Base-by-base conservation (phyloP, 148 eudicot genomes). In the Salicornia ramosissima region DNA sequence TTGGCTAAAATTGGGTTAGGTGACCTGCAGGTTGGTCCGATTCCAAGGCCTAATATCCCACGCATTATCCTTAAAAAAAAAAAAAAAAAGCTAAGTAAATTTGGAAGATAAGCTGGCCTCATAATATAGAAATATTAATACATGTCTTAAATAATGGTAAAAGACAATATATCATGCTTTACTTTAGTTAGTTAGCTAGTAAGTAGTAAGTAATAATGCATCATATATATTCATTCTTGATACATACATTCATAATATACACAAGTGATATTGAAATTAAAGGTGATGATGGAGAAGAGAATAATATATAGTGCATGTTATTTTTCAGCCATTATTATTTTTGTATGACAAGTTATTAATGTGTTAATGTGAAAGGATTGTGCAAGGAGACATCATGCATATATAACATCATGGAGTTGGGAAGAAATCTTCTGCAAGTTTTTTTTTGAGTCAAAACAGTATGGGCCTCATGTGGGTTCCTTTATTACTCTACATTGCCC, bases 401-500 rank as follows among this genome's bases (percentile, higher is more conserved):
- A n/a, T n/a, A n/a, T n/a, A n/a, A n/a, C n/a, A n/a, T n/a, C n/a
- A 80, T 68, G 54, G 78, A 75, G 73, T 71, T 49, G n/a, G n/a
- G n/a, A n/a, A n/a, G n/a, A 77, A 74, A 57, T 75, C 67, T 72
- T 62, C 63, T 77, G 76, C 79, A 52, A 74, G 78, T 69, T 74
- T 67, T n/a, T n/a, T n/a, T n/a, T 75, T 70, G 67, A 65, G 75
- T 85, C 78, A 56, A 34, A 34, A 72, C 83, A 74, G 86, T 68
- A 87, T 89, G 95, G 95, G 80, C 65, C 80, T 83, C 95, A 86
- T 86, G 80, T 89, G 95, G 87, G 82, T 75, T 54, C 79, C 86
- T 81, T 79, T 67, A 69, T 45, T 79, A n/a, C n/a, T 75, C 71
- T 72, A 58, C 75, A 66, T 45, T 43, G 25, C 50, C 39, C 70